Evolutionary conservation across 148 eudicot genomes (phyloP).

Genomic region (Rhododendron henanense): DNA sequence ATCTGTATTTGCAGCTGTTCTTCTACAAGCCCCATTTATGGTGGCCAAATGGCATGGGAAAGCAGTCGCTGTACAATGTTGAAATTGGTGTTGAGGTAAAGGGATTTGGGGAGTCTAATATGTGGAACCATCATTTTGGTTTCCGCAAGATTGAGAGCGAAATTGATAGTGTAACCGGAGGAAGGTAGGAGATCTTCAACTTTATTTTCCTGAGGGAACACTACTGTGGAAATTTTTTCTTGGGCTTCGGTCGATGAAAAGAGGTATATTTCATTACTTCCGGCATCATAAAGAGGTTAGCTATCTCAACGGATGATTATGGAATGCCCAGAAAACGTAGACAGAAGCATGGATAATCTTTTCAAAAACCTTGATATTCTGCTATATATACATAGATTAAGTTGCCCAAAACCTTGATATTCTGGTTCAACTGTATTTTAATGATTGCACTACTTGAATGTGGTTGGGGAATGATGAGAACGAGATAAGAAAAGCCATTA

Average conservation of each 20-base stretch:
- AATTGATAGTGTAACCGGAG: conserved; percentile 82
- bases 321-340: not conserved
- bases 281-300: not conserved
- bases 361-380: not conserved
- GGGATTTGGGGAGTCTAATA: conserved; percentile 82
- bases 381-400: not conserved
- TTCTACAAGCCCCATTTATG: conserved; percentile 89
- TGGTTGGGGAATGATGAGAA: not conserved
- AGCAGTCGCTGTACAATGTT: conserved; percentile 82
- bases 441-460: not conserved
- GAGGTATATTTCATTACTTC: not conserved
- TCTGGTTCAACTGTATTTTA: not conserved
- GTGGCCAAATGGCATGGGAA: conserved; percentile 99
- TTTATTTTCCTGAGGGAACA: not conserved
- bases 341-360: not conserved
- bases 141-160: conserved; percentile 88
- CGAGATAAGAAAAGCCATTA: not conserved
- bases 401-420: not conserved
- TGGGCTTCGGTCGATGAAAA: not conserved
- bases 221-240: not conserved
- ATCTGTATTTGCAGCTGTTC: conserved; percentile 53
- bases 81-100: conserved; percentile 64
- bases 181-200: conserved; percentile 53
- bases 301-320: not conserved
- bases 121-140: conserved; percentile 74